Evolutionary conservation across 345 rosid genomes (phyloP).

Genomic region (Gossypium herbaceum): DNA sequence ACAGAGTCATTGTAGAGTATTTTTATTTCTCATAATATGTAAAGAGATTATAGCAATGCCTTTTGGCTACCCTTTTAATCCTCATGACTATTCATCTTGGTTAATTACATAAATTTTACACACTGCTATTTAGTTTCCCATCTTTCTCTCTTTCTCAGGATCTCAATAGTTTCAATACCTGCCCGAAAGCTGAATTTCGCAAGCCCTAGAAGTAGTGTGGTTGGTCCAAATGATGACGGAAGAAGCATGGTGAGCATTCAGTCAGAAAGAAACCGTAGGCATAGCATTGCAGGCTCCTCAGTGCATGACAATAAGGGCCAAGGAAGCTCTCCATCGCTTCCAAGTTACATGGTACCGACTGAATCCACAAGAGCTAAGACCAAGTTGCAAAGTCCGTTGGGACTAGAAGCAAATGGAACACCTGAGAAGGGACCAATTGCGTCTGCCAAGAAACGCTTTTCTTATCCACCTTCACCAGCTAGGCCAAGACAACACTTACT

Average conservation of each 20-base stretch:
- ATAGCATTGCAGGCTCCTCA: slow-evolving; percentile 60
- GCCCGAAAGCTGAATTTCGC: slow-evolving; percentile 56
- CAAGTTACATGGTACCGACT: slow-evolving; percentile 93
- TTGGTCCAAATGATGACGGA: slow-evolving; percentile 57
- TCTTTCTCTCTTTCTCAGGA: no score
- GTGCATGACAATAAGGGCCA: slow-evolving; percentile 73
- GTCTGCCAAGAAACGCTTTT: slow-evolving; percentile 72
- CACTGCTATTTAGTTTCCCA: no score
- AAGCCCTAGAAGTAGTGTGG: slow-evolving; percentile 42
- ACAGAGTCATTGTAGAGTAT: no score
- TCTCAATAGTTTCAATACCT: slow-evolving; percentile 19
- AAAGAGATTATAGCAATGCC: no score
- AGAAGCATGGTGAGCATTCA: slow-evolving; percentile 66
- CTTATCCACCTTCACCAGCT: slow-evolving; percentile 77
- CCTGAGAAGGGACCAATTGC: slow-evolving; percentile 39
- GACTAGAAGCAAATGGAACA: slow-evolving; percentile 47
- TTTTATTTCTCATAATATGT: no score
- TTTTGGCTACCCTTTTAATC: no score
- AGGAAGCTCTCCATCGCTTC: slow-evolving; percentile 54
- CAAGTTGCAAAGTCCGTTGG: slow-evolving; percentile 52
- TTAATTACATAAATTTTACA: no score
- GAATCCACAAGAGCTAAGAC: slow-evolving; percentile 84
- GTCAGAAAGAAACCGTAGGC: slow-evolving; percentile 60
- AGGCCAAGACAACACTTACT: slow-evolving; percentile 61
- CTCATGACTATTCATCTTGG: no score